Evolutionary conservation across 2,329 filamentous ascomycete species (phyloP).

Genomic region (Exophiala calicioides): DNA sequence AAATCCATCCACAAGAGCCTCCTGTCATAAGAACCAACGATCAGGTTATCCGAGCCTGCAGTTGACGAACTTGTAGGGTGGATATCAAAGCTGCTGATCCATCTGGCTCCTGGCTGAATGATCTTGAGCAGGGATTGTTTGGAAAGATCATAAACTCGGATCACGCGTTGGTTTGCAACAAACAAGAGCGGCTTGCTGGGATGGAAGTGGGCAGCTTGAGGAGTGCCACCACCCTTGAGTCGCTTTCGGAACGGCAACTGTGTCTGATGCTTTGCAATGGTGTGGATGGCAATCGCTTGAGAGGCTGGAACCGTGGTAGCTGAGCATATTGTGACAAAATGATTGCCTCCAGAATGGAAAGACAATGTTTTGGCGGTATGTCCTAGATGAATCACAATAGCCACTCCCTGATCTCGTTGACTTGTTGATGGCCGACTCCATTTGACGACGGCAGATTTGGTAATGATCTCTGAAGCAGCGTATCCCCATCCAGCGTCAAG

Average conservation of each 20-base stretch:
- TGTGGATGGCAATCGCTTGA: constrained; percentile 85
- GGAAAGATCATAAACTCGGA: constrained; percentile 91
- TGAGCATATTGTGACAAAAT: constrained; percentile 88
- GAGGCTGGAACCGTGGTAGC: constrained; percentile 50
- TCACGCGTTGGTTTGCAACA: constrained; percentile 89
- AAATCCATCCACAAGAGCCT: constrained; percentile 95
- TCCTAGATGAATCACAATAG: constrained; percentile 77
- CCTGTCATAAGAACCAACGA: constrained; percentile 92
- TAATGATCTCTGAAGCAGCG: constrained; percentile 58
- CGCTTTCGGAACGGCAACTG: constrained; percentile 85
- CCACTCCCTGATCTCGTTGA: constrained; percentile 72
- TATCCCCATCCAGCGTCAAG: constrained; percentile 92
- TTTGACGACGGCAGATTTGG: constrained; percentile 62
- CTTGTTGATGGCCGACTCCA: constrained; percentile 78
- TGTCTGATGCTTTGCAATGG: constrained; percentile 88
- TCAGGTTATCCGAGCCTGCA: constrained; percentile 86
- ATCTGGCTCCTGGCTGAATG: constrained; percentile 86
- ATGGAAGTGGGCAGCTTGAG: constrained; percentile 92
- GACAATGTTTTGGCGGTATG: constrained; percentile 81
- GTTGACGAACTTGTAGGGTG: constrained; percentile 85
- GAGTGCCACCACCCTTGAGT: constrained; percentile 69
- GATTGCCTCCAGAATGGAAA: constrained; percentile 94
- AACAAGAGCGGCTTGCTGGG: constrained; percentile 91
- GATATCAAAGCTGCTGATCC: constrained; percentile 92
- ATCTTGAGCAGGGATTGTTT: constrained; percentile 90